Evolutionary conservation across 2,329 filamentous ascomycete genomes (phyloP).

Genomic region (Fusarium albosuccineum): DNA sequence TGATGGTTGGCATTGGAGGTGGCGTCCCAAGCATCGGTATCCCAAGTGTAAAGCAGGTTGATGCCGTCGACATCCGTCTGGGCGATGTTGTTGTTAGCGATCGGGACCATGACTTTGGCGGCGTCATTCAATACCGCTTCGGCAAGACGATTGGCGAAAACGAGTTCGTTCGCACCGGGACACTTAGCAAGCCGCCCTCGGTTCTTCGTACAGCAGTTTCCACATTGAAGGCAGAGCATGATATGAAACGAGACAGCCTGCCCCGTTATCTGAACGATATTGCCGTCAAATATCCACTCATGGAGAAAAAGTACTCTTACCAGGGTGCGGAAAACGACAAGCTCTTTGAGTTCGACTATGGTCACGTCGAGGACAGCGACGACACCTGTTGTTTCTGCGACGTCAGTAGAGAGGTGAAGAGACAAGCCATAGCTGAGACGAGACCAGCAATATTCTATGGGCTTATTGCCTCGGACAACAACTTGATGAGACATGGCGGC

Average conservation of each 20-base stretch:
- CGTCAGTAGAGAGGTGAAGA: no score
- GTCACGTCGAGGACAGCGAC: conserved; percentile 5
- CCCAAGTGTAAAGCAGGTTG: not conserved
- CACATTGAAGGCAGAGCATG: conserved; percentile 26
- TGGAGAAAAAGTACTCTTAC: conserved; percentile 22
- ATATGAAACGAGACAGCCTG: conserved; percentile 5
- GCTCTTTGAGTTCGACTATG: conserved; percentile 15
- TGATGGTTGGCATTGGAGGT: conserved; percentile 59
- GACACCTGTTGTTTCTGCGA: no score
- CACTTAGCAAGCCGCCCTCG: conserved; percentile 22
- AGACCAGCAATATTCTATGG: conserved; percentile 11
- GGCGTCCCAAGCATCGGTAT: conserved; percentile 11
- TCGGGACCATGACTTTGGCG: conserved; percentile 25
- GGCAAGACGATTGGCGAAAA: conserved; percentile 20
- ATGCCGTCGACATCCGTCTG: conserved; percentile 41
- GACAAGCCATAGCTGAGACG: no score
- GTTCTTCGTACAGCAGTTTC: conserved; percentile 27
- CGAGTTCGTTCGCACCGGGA: conserved; percentile 12
- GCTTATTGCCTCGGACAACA: conserved; percentile 47
- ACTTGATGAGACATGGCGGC: conserved; percentile 50
- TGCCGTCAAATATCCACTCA: conserved; percentile 1
- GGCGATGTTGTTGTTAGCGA: conserved; percentile 47
- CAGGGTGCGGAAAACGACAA: conserved; percentile 32
- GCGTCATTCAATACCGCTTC: conserved; percentile 45
- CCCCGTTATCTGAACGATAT: conserved; percentile 10